phyloP scores from a whole-genome alignment of 805 yeast genomes.

The Metschnikowia lunata region DNA sequence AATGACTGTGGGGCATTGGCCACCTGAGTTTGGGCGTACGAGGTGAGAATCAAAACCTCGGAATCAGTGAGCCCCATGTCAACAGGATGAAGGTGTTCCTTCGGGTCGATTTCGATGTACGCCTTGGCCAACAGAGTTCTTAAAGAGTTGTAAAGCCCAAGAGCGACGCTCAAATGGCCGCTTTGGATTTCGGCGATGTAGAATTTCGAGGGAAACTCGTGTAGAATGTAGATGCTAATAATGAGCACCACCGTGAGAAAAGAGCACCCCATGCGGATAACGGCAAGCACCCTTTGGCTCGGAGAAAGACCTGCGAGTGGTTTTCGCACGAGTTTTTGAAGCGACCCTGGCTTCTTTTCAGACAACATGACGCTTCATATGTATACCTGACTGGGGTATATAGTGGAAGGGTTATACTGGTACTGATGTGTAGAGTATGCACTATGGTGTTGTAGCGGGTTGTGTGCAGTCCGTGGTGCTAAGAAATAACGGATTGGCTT shows the following conservation, averaged over 20 bases:
- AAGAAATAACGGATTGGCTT: no score
- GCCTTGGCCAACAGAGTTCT: conserved; percentile 17
- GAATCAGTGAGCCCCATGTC: conserved; percentile 44
- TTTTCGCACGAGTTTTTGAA: neutral
- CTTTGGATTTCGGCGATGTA: conserved; percentile 43
- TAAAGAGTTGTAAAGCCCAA: conserved; percentile 45
- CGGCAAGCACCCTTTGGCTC: conserved; percentile 24
- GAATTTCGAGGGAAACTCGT: conserved; percentile 5
- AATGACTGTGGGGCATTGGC: conserved; percentile 47
- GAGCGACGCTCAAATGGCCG: conserved; percentile 48
- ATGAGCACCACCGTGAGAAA: conserved; percentile 7
- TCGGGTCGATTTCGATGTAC: conserved; percentile 16
- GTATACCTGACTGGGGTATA: no score
- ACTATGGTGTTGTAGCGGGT: no score
- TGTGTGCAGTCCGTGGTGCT: no score
- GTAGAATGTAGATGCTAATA: conserved; percentile 4
- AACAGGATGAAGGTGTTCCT: conserved; percentile 16
- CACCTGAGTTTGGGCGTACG: conserved; percentile 45
- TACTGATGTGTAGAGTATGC: no score
- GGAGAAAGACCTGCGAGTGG: conserved; percentile 25
- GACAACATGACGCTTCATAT: no score
- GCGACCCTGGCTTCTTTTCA: no score
- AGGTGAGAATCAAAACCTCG: conserved; percentile 41
- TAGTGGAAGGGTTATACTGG: no score
- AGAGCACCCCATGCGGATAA: conserved; percentile 22